Evolutionary conservation across 805 yeast genomes (phyloP), one percentile per base, ranked within the genome.

Genomic region (Pichia exigua): DNA sequence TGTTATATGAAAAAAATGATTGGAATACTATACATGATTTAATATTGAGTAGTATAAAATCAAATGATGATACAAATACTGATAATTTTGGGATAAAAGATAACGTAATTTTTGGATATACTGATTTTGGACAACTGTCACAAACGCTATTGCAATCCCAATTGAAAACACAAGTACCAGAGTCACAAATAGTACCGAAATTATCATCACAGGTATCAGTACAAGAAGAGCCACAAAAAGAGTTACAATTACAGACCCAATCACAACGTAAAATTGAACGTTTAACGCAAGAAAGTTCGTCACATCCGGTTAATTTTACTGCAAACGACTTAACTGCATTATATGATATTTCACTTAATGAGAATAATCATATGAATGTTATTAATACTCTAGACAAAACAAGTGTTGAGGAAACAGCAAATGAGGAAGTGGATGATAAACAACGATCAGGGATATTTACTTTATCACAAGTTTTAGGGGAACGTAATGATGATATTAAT

Each of bases 401-500:
- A 6, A 13, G 18, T 20, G 18, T 11, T 18, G 11, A 43, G 8
- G 38, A 43, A 18, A 6, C 17, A 9, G 35, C 6, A 7, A 7
- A 9, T 15, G 38, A 43, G 8, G 24, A 32, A 21, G 20, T 5
- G n/a, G 42, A 45, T 45, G 21, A 44, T 28, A n/a, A 42, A 5
- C 26, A 20, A 41, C 18, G 18, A n/a, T 50, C 53, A 1, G 49
- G 49, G 2, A 44, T 50, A 1, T 50, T 42, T 20, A 50, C 53
- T 13, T 28, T 50, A 3, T 50, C 53, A 4, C 53, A 50, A 26
- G 53, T 50, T 21, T 38, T 50, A 15, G 53, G 49, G 7, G 52
- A 49, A 20, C 42, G 44, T 28, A 17, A n/a, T 4, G 22, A n/a
- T n/a, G 2, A 27, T 10, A 42, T 7, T 24, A 20, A 17, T n/a